Conservation (phyloP, 1,139 yeast genomes). For the Candida gigantensis region DNA sequence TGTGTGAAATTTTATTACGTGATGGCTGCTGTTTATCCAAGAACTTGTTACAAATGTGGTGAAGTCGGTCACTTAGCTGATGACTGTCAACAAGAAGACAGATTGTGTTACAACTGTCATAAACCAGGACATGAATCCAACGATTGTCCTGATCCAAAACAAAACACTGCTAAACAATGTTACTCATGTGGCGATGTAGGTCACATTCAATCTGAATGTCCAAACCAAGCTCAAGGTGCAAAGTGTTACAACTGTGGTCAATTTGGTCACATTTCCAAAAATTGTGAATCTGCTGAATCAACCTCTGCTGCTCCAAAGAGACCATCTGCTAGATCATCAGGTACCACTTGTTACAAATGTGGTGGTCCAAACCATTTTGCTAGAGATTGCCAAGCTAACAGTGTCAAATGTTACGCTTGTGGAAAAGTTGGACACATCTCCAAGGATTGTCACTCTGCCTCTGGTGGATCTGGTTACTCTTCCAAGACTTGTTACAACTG, state of each 20-base stretch:
- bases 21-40: slow-evolving; percentile 68
- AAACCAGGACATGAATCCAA: slow-evolving; percentile 87
- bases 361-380: slow-evolving; percentile 95
- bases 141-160: slow-evolving; percentile 83
- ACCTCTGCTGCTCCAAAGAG: slow-evolving; percentile 18
- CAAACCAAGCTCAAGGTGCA: slow-evolving; percentile 50
- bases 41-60: slow-evolving; percentile 87
- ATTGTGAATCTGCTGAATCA: slow-evolving; percentile 47
- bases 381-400: slow-evolving; percentile 80
- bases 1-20: slow-evolving; percentile 7
- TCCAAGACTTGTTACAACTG: slow-evolving; percentile 53
- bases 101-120: slow-evolving; percentile 92
- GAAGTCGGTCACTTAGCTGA: slow-evolving; percentile 91
- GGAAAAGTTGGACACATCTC: slow-evolving; percentile 89
- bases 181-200: slow-evolving; percentile 81
- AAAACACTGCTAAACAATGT: slow-evolving; percentile 82
- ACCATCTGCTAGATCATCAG: slow-evolving; percentile 22
- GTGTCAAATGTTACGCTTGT: slow-evolving; percentile 86
- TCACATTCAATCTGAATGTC: slow-evolving; percentile 70
- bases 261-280: slow-evolving; percentile 80
- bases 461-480: slow-evolving; percentile 37
- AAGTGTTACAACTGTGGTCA: slow-evolving; percentile 63
- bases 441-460: slow-evolving; percentile 67
- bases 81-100: slow-evolving; percentile 77
- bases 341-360: slow-evolving; percentile 83